phyloP scores from a whole-genome alignment of 805 yeast species.

The Barnettozyma vustinii region DNA sequence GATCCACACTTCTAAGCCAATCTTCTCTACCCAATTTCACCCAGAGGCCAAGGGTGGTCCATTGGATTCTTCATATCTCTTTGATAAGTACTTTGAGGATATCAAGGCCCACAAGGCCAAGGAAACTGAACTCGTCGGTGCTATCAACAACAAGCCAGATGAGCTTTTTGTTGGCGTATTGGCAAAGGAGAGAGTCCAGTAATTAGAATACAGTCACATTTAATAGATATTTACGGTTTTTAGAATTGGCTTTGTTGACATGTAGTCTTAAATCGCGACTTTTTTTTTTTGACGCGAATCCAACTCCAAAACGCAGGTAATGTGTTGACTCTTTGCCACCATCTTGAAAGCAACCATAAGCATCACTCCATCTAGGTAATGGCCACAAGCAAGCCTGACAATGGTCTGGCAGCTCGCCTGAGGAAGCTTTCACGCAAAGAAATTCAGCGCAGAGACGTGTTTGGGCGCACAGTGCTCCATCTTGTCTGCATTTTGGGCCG shows the following conservation, averaged over 20 bases:
- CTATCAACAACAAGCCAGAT: conserved; percentile 35
- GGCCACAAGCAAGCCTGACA: conserved; percentile 1
- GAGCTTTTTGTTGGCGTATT: conserved; percentile 54
- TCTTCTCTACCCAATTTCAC: conserved; percentile 96
- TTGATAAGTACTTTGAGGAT: conserved; percentile 80
- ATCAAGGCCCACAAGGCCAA: conserved; percentile 52
- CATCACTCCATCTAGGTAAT: neutral
- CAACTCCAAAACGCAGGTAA: too few species aligned
- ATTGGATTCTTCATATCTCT: conserved; percentile 82
- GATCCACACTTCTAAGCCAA: conserved; percentile 82
- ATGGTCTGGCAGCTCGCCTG: conserved; percentile 12
- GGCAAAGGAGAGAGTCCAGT: conserved; percentile 59
- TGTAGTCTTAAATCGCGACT: too few species aligned
- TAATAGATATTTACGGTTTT: neutral
- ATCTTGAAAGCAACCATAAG: neutral
- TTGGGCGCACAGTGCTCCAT: conserved; percentile 68
- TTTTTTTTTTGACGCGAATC: neutral
- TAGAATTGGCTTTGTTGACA: neutral
- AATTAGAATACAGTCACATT: conserved; percentile 5
- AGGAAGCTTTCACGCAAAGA: conserved; percentile 31
- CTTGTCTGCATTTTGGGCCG: conserved; percentile 46
- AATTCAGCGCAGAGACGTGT: conserved; percentile 51
- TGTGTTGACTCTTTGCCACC: neutral
- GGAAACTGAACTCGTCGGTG: conserved; percentile 37
- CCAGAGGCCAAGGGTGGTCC: conserved; percentile 99